These are phyloP conservation scores for Coemansia sp. DNA, from an alignment of 192 early-diverging fungal genomes.

Conservation along the genomic window DNA sequence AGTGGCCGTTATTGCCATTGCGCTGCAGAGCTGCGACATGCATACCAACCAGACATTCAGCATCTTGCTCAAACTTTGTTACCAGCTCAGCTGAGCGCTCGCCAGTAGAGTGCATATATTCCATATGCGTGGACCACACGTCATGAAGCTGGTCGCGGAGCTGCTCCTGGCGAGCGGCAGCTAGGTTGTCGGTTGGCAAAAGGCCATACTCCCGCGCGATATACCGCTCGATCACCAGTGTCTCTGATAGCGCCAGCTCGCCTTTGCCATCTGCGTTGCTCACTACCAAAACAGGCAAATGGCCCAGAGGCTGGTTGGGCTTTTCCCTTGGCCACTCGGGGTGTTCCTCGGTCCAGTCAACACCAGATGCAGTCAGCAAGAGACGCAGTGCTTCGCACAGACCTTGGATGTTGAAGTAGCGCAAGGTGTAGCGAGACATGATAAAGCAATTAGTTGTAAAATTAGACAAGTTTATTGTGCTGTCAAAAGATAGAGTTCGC, in stretches of 20 bases:
- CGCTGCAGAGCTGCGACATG: conserved; percentile 22
- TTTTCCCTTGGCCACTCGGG: conserved; percentile 42
- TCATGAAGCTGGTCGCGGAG: conserved; percentile 21
- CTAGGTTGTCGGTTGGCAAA: conserved; percentile 25
- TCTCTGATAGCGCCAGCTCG: conserved; percentile 44
- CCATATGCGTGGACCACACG: conserved; percentile 8
- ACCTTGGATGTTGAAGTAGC: conserved; percentile 35
- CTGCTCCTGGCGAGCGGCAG: conserved; percentile 34
- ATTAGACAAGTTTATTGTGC: no score
- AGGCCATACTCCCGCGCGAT: conserved; percentile 55
- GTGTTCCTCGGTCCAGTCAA: conserved; percentile 38
- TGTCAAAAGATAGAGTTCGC: neutral
- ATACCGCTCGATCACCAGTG: conserved; percentile 58
- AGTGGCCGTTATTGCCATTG: conserved; percentile 61
- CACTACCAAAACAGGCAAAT: conserved; percentile 39
- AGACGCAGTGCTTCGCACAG: conserved; percentile 30
- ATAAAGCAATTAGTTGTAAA: neutral
- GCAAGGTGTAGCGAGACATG: conserved; percentile 26
- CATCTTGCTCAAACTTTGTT: conserved; percentile 7
- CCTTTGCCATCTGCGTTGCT: conserved; percentile 15
- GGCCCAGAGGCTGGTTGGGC: conserved; percentile 35
- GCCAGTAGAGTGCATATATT: neutral
- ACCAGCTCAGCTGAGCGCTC: neutral
- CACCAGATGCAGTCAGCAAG: conserved; percentile 45
- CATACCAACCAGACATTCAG: neutral